Evolutionary conservation across 805 yeast species (phyloP).

Genomic region (Blastobotrys robertii): DNA sequence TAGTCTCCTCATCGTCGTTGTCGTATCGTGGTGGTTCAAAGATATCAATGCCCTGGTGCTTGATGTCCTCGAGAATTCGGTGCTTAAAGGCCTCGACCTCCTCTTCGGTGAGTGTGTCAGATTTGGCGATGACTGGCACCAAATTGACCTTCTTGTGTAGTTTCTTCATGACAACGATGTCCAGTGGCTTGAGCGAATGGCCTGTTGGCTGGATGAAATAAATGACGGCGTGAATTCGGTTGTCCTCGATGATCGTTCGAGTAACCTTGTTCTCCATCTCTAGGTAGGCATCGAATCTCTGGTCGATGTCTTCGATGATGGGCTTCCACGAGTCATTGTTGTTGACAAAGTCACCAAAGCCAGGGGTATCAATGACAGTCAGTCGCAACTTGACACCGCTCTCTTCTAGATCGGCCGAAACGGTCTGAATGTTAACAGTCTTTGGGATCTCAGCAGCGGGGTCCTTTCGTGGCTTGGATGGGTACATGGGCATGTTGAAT

Average conservation of each 20-base stretch:
- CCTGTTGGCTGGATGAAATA: conserved; percentile 97
- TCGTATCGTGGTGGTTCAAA: conserved; percentile 74
- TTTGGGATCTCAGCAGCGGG: conserved; percentile 37
- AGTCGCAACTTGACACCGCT: conserved; percentile 82
- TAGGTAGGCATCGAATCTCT: conserved; percentile 77
- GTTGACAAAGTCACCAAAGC: conserved; percentile 86
- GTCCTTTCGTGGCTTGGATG: conserved; percentile 30
- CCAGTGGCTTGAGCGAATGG: conserved; percentile 81
- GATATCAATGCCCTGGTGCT: conserved; percentile 58
- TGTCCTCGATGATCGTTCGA: conserved; percentile 62
- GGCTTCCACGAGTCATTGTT: conserved; percentile 80
- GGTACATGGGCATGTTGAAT: conserved; percentile 58
- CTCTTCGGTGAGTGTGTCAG: conserved; percentile 84
- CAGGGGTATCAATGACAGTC: conserved; percentile 83
- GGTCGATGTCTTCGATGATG: conserved; percentile 78
- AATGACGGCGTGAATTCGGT: conserved; percentile 84
- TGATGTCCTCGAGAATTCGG: conserved; percentile 68
- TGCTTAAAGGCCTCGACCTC: conserved; percentile 71
- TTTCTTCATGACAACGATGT: conserved; percentile 76
- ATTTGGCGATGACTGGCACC: conserved; percentile 89
- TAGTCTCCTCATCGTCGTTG: conserved; percentile 78
- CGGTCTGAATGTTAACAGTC: conserved; percentile 49
- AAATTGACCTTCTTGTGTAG: conserved; percentile 86
- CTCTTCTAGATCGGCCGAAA: conserved; percentile 73
- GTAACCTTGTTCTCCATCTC: conserved; percentile 81